phyloP scores from a whole-genome alignment of 768 basidiomycete species.

The Hericium alpestre region DNA sequence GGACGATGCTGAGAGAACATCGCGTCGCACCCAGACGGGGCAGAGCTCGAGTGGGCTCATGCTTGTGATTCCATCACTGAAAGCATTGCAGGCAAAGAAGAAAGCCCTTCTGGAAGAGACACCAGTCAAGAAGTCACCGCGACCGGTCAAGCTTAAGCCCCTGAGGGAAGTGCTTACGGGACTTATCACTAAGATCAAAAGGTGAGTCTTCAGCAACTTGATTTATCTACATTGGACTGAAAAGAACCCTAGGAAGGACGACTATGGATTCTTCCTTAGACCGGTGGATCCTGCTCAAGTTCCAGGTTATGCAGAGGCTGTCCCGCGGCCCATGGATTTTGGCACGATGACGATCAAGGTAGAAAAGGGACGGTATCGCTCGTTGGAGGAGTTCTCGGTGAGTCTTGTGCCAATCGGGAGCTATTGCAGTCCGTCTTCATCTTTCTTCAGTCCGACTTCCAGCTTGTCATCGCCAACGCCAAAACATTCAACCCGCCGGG shows the following conservation, averaged over 20 bases:
- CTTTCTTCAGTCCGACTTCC: constrained; percentile 36
- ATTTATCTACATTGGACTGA: background rate
- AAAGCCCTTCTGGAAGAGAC: constrained; percentile 23
- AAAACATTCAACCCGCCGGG: constrained; percentile 69
- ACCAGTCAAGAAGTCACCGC: constrained; percentile 27
- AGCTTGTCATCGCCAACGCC: constrained; percentile 62
- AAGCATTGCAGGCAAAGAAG: constrained; percentile 36
- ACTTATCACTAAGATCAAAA: constrained; percentile 65
- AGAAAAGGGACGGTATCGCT: constrained; percentile 62
- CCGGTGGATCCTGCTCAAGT: constrained; percentile 57
- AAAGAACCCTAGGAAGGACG: constrained; percentile 51
- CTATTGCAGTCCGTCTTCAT: background rate
- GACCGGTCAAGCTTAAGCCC: constrained; percentile 68
- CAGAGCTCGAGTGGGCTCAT: constrained; percentile 38
- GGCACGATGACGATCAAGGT: constrained; percentile 80
- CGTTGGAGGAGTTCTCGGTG: constrained; percentile 71
- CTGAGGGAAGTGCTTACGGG: constrained; percentile 64
- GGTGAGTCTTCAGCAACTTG: constrained; percentile 32
- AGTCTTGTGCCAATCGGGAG: constrained; percentile 15
- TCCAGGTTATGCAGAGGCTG: constrained; percentile 52
- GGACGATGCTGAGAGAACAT: constrained; percentile 1
- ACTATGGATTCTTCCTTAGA: constrained; percentile 71
- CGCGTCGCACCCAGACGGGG: constrained; percentile 1
- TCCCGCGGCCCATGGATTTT: constrained; percentile 87
- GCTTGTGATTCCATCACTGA: constrained; percentile 60